Conservation (phyloP, 768 basidiomycete genomes). For the Lactarius hatsudake region DNA sequence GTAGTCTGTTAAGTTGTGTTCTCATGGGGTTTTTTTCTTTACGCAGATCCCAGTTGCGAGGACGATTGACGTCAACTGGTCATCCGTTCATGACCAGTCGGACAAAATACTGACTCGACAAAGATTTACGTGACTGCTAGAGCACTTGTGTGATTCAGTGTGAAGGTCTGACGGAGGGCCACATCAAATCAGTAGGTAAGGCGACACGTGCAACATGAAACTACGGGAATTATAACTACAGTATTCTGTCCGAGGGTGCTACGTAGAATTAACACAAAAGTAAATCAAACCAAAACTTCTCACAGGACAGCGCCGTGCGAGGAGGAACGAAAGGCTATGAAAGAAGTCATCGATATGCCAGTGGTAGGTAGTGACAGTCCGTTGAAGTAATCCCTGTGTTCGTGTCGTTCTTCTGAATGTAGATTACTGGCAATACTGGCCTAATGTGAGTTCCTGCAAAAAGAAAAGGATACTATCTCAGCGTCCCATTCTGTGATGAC, state of each 20-base stretch:
- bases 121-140: not conserved
- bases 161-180: not conserved
- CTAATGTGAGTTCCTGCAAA: slow-evolving; percentile 1
- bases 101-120: not conserved
- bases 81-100: too few relatives aligned
- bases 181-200: not conserved
- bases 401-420: too few relatives aligned
- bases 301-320: not conserved
- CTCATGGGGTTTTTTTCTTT: too few relatives aligned
- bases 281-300: not conserved
- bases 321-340: not conserved
- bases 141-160: too few relatives aligned
- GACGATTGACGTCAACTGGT: too few relatives aligned
- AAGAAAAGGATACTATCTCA: not conserved
- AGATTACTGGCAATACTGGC: not conserved
- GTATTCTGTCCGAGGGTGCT: not conserved
- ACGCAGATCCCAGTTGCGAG: too few relatives aligned
- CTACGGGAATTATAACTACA: not conserved
- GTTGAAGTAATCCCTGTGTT: too few relatives aligned
- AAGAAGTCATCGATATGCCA: not conserved
- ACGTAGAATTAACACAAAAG: not conserved
- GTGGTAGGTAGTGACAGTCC: too few relatives aligned
- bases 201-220: not conserved
- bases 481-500: not conserved
- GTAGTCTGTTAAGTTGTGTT: too few relatives aligned